Base-by-base conservation (phyloP, 345 rosid genomes). In the Eucalyptus sp. region DNA sequence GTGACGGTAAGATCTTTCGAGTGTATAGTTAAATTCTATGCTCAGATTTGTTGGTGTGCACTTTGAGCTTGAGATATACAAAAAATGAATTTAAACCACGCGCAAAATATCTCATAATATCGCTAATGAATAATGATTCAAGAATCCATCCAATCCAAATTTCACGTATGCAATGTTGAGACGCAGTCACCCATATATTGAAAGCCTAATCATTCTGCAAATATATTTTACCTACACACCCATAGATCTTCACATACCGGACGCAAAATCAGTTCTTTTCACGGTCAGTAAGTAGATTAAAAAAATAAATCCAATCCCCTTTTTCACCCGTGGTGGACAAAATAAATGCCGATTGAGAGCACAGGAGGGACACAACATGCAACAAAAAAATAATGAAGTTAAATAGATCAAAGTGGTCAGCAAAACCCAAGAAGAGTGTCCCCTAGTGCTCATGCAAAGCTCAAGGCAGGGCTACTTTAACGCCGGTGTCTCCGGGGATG, bases 391-490 rank as follows among this genome's bases (percentile, higher is more conserved):
- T 52, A 71, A 86, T 31, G 89, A 37, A 81, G 84, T 51, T 48
- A 64, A 50, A 56, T 85, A 56, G 66, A n/a, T 20, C 68, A 27
- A 88, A 88, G 44, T 41, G 84, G 84, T 41, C 48, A 76, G n/a
- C 87, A 88, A 91, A 94, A 93, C 88, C 92, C 96, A 92, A 92
- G 84, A 68, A 86, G 79, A 50, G 79, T 89, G 90, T 89, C 88
- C 50, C 90, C 71, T 29, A 50, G 81, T 56, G 60, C 68, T 52
- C 54, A 56, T 85, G 86, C 20, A 51, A 51, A 37, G 62, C 88
- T 56, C 84, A 89, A 89, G 88, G 87, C 90, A 89, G 33, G 86
- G 83, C 90, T 68, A 29, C 86, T 64, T 89, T 86, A 86, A 16
- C 90, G 88, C 86, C 90, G 90, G 56, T 89, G 90, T 89, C 90